Percentiles rank a stretch among this genome's conserved stretches.
phyloP scores from a whole-genome alignment of 257 asterid species.

The Dorcoceras hygrometricum region DNA sequence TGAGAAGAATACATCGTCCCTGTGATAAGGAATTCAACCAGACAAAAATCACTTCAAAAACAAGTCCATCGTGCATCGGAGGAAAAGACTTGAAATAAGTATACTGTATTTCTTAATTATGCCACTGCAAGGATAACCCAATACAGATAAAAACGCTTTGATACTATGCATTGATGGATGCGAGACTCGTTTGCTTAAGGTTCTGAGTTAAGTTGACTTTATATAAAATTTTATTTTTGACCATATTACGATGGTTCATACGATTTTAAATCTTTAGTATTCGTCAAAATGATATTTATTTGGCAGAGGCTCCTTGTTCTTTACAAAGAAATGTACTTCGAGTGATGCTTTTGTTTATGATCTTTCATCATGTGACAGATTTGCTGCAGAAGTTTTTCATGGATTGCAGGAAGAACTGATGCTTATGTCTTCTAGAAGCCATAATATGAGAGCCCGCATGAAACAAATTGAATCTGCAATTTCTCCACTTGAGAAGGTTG shows the following conservation, averaged over 20 bases:
- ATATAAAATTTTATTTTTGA: no score
- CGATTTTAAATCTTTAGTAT: background rate
- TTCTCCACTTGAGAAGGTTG: conserved; percentile 86
- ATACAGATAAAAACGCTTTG: background rate
- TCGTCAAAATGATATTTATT: background rate
- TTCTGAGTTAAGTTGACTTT: background rate
- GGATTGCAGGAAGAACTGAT: conserved; percentile 90
- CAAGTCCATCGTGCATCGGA: no score
- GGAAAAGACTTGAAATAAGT: no score
- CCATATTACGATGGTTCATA: background rate
- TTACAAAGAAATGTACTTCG: background rate
- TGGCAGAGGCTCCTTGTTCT: background rate
- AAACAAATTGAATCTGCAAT: conserved; percentile 73
- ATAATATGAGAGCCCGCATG: conserved; percentile 70
- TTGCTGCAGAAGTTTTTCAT: conserved; percentile 95
- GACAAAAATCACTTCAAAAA: no score
- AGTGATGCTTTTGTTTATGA: conserved; percentile 17
- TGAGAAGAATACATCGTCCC: no score
- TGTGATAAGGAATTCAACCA: no score
- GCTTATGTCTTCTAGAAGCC: conserved; percentile 79
- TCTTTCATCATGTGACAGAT: conserved; percentile 50
- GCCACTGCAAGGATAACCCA: background rate
- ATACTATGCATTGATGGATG: background rate
- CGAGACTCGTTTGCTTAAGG: background rate
- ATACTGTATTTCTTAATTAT: no score